Evolutionary conservation across 257 asterid species (phyloP).

Genomic region (Leptodermis oblonga): DNA sequence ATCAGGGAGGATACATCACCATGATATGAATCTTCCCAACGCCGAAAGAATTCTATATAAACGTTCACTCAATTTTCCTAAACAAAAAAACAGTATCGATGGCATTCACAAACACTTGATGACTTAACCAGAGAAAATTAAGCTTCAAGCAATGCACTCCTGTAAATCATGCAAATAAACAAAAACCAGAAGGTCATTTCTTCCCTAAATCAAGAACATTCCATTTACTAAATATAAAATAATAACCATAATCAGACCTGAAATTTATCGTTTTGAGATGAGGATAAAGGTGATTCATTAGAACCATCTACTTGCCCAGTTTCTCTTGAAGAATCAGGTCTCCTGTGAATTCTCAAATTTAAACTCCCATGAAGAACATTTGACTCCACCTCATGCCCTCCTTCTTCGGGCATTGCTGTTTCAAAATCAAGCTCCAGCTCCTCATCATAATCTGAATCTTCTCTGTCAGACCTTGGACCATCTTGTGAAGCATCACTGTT

Average conservation of each 20-base stretch:
- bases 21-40: neutral
- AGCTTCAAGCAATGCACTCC: neutral
- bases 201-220: neutral
- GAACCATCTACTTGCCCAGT: conserved; percentile 46
- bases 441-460: conserved; percentile 84
- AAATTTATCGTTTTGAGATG: conserved; percentile 50
- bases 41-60: neutral
- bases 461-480: conserved; percentile 60
- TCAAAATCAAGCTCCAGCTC: conserved; percentile 81
- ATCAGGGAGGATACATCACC: conserved; percentile 3
- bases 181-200: neutral
- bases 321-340: conserved; percentile 51
- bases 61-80: neutral
- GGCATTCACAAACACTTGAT: neutral
- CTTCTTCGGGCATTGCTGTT: conserved; percentile 61
- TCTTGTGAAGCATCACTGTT: conserved; percentile 63
- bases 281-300: conserved; percentile 32
- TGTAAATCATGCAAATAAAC: neutral
- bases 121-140: neutral
- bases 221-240: neutral
- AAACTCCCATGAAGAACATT: conserved; percentile 60
- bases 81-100: neutral
- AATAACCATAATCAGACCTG: conserved; percentile 47
- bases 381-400: conserved; percentile 46
- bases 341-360: conserved; percentile 59